Conservation (phyloP, 2,329 filamentous ascomycete species). For the Byssoonygena ceratinophila region DNA sequence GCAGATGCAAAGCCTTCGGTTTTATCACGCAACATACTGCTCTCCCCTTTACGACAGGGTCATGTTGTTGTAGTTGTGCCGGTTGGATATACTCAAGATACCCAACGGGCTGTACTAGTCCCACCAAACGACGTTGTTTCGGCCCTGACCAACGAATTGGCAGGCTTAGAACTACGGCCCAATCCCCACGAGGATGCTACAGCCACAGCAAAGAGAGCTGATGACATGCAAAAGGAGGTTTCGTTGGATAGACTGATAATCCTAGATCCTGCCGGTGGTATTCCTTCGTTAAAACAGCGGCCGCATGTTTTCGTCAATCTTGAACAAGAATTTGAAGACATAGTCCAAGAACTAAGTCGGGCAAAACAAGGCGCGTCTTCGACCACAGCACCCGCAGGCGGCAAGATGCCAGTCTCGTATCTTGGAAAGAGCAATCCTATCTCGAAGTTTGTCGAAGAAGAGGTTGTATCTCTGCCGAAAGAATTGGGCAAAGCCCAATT, state of each 20-base stretch:
- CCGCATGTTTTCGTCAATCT: slow-evolving; percentile 83
- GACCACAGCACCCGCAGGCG: background rate
- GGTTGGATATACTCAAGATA: slow-evolving; percentile 48
- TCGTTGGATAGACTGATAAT: slow-evolving; percentile 77
- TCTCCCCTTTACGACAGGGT: slow-evolving; percentile 56
- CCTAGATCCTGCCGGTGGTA: slow-evolving; percentile 75
- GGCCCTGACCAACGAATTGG: slow-evolving; percentile 65
- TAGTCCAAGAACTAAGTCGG: slow-evolving; percentile 51
- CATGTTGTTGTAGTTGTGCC: slow-evolving; percentile 60
- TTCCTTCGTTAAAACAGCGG: slow-evolving; percentile 56
- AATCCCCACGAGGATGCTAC: slow-evolving; percentile 37
- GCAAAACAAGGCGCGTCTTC: slow-evolving; percentile 13
- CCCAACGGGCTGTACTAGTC: slow-evolving; percentile 40
- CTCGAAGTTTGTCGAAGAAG: slow-evolving; percentile 33
- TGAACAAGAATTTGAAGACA: slow-evolving; percentile 70
- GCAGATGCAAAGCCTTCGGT: slow-evolving; percentile 28
- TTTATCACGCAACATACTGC: slow-evolving; percentile 44
- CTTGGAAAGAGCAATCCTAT: slow-evolving; percentile 34
- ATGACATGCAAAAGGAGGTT: slow-evolving; percentile 42
- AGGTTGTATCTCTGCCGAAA: slow-evolving; percentile 21
- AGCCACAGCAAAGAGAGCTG: slow-evolving; percentile 31
- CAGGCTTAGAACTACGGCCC: slow-evolving; percentile 49
- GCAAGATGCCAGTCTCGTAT: slow-evolving; percentile 14
- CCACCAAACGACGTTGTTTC: slow-evolving; percentile 57
- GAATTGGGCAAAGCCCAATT: slow-evolving; percentile 12